A percentile compares a stretch with the other conserved stretches of the same genome.
phyloP scores from a whole-genome alignment of 441 rosid species.

The Pelargonium exstipulatum region DNA sequence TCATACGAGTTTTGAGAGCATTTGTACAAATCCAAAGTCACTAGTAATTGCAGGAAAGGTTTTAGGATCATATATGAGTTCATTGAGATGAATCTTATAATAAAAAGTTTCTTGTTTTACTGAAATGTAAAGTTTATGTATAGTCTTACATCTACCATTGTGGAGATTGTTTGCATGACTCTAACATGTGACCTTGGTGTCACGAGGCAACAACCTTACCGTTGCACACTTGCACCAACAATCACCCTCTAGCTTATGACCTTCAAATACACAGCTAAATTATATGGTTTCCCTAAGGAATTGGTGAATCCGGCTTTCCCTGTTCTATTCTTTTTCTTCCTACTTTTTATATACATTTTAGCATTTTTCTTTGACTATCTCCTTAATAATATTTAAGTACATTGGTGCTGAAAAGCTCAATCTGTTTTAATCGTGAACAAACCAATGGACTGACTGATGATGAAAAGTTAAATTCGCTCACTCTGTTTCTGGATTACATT shows the following conservation, averaged over 20 bases:
- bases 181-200: too few relatives aligned
- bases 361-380: background rate
- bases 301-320: too few relatives aligned
- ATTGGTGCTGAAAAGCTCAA: background rate
- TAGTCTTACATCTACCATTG: background rate
- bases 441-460: background rate
- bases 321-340: background rate
- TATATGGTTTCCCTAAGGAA: background rate
- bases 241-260: background rate
- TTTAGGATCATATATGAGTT: background rate
- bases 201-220: too few relatives aligned
- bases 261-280: background rate
- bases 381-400: background rate
- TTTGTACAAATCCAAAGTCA: background rate
- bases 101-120: background rate
- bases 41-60: background rate
- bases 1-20: background rate
- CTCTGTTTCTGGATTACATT: conserved; percentile 2
- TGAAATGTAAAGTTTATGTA: background rate
- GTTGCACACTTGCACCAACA: too few relatives aligned
- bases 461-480: background rate
- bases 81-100: background rate
- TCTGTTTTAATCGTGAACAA: background rate
- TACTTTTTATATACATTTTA: background rate
- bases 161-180: too few relatives aligned